A percentile compares a stretch with the other conserved stretches of the same genome.
Conservation (phyloP, 106 monocot genomes). For the Dioscorea zingiberensis region DNA sequence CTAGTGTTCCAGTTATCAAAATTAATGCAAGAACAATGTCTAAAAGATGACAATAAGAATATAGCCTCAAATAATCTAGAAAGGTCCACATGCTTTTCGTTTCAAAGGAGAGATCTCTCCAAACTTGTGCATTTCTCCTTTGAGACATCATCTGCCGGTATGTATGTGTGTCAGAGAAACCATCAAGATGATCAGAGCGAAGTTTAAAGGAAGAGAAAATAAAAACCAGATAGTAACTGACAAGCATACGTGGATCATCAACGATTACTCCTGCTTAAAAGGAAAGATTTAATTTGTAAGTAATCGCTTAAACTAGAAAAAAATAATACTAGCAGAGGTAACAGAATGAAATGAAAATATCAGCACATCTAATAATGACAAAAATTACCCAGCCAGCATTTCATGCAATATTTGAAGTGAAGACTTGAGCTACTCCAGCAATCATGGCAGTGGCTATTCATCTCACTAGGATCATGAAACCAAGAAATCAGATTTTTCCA, state of each 20-base stretch:
- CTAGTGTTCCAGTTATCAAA: slow-evolving; percentile 87
- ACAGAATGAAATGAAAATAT: background rate
- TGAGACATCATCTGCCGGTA: slow-evolving; percentile 77
- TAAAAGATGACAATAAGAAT: slow-evolving; percentile 82
- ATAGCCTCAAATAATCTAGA: slow-evolving; percentile 81
- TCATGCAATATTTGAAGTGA: slow-evolving; percentile 68
- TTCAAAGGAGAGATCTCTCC: slow-evolving; percentile 95
- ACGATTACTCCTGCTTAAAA: slow-evolving; percentile 58
- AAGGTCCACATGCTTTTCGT: slow-evolving; percentile 97
- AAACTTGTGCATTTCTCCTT: slow-evolving; percentile 63
- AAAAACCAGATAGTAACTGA: slow-evolving; percentile 91
- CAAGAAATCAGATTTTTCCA: slow-evolving; percentile 77
- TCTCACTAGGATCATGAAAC: slow-evolving; percentile 23
- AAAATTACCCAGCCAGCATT: slow-evolving; percentile 90
- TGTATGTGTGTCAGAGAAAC: slow-evolving; percentile 61
- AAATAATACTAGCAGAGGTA: background rate
- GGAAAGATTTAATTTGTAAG: background rate
- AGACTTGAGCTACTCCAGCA: slow-evolving; percentile 76
- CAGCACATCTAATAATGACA: background rate
- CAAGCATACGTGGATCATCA: slow-evolving; percentile 87
- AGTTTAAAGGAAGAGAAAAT: slow-evolving; percentile 88
- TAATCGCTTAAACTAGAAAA: background rate
- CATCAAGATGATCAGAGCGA: slow-evolving; percentile 63
- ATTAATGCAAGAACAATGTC: slow-evolving; percentile 92
- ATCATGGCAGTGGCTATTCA: slow-evolving; percentile 57